phyloP scores from a whole-genome alignment of 768 basidiomycete genomes.

The Pholiota conissans region DNA sequence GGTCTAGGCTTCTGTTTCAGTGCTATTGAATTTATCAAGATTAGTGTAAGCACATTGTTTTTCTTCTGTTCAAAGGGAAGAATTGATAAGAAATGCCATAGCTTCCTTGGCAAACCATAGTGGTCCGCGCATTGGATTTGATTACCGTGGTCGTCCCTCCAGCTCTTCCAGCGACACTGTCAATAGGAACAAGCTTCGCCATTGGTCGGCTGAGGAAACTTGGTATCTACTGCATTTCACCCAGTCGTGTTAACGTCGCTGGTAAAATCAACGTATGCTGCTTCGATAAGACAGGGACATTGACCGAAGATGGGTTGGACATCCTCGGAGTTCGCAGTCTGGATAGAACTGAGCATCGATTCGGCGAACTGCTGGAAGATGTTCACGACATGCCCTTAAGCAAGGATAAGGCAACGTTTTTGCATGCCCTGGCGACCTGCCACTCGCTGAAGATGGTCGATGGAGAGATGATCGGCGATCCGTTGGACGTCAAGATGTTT shows the following conservation, averaged over 20 bases:
- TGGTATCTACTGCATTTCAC: conserved; percentile 96
- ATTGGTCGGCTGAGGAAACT: conserved; percentile 82
- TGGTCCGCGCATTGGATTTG: conserved; percentile 89
- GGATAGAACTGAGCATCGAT: conserved; percentile 73
- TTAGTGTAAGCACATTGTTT: conserved; percentile 61
- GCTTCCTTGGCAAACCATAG: conserved; percentile 88
- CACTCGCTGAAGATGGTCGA: conserved; percentile 93
- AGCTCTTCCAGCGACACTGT: conserved; percentile 93
- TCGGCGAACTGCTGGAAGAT: conserved; percentile 89
- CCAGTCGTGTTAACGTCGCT: conserved; percentile 90
- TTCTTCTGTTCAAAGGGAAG: background rate
- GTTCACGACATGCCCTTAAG: conserved; percentile 80
- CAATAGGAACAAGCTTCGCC: conserved; percentile 96
- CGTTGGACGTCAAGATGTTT: conserved; percentile 97
- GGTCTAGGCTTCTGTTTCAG: conserved; percentile 89
- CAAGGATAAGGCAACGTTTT: conserved; percentile 75
- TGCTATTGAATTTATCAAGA: conserved; percentile 86
- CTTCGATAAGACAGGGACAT: conserved; percentile 98
- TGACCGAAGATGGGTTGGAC: conserved; percentile 97
- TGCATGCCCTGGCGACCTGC: conserved; percentile 94
- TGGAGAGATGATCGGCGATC: conserved; percentile 89
- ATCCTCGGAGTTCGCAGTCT: conserved; percentile 90
- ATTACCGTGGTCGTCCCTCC: conserved; percentile 98
- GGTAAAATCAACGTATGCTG: conserved; percentile 97
- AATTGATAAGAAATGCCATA: conserved; percentile 27